Evolutionary conservation across 2,329 filamentous ascomycete genomes (phyloP), one percentile per base, ranked within the genome.

Genomic region (Calonectria pseudoreteaudii): DNA sequence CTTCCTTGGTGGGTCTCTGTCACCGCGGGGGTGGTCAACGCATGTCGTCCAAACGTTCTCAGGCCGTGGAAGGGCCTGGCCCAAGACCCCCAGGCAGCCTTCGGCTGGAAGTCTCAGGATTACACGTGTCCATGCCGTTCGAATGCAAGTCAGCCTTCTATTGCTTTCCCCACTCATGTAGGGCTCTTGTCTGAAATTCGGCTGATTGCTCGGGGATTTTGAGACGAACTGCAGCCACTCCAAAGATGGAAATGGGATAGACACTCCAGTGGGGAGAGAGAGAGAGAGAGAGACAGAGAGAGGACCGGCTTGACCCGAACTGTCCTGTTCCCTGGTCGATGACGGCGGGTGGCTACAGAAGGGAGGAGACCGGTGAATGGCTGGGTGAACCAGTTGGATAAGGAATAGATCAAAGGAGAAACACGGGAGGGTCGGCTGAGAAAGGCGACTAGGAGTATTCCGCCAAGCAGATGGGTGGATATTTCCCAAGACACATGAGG

Each of bases 111-210:
- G 56, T 62, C 36, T 41, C 36, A 20, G 34, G 34, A 8, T 28
- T 62, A 62, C 56, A 62, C 56, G 56, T 62, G 56, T 41, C 56
- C 23, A 60, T 60, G 34, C 16, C n/a, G 56, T 38, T 60, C 13
- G 56, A 4, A 62, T 62, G 34, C 14, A 28, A 9, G 23, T 41
- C 56, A 62, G 56, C 56, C 36, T 34, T 31, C 30, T 62, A 14
- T 60, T 13, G 31, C 16, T 30, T 28, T 11, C 26, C 36, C 23
- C 56, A 26, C 36, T 8, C 26, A 38, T 26, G 56, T 14, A 38
- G 23, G 31, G 34, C 34, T 60, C 23, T 60, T 60, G 31, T 38
- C 20, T 38, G 34, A n/a, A 38, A 9, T 38, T 13, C 26, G 23
- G 56, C 14, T 28, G 31, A 14, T 18, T 18, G 36, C 36, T 9